A percentile compares a stretch with the other conserved stretches of the same genome.
Conservation (phyloP, 164 flowering plant genomes). For the Saururus chinensis region DNA sequence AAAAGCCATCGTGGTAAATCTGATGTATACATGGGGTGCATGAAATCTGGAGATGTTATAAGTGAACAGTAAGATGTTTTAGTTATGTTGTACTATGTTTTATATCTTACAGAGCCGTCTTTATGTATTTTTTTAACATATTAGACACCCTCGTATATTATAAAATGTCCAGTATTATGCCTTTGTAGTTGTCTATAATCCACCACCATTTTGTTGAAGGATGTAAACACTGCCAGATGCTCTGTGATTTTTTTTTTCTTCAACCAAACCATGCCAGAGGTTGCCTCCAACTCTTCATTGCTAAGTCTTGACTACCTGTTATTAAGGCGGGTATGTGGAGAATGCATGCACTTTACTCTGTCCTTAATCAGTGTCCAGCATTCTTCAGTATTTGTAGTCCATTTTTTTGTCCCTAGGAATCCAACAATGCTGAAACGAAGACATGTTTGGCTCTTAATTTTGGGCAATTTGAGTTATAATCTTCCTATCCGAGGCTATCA, state of each 20-base stretch:
- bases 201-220: background rate
- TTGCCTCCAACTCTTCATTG: too few relatives aligned
- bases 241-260: background rate
- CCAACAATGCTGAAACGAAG: too few relatives aligned
- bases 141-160: background rate
- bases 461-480: too few relatives aligned
- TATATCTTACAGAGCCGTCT: background rate
- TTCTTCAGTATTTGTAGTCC: background rate
- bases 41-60: constrained; percentile 97
- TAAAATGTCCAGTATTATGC: background rate
- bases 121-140: background rate
- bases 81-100: background rate
- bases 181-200: background rate
- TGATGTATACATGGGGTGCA: constrained; percentile 89
- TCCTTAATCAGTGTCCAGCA: background rate
- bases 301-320: background rate
- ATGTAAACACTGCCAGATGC: background rate
- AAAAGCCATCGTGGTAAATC: constrained; percentile 70
- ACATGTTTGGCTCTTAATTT: too few relatives aligned
- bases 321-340: too few relatives aligned
- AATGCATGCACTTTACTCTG: too few relatives aligned
- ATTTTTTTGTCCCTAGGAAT: background rate
- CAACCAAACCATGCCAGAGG: background rate
- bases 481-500: too few relatives aligned
- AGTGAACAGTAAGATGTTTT: constrained; percentile 53